Base-by-base conservation (phyloP, 176 grass and related monocot genomes). In the Triticum turgidum region DNA sequence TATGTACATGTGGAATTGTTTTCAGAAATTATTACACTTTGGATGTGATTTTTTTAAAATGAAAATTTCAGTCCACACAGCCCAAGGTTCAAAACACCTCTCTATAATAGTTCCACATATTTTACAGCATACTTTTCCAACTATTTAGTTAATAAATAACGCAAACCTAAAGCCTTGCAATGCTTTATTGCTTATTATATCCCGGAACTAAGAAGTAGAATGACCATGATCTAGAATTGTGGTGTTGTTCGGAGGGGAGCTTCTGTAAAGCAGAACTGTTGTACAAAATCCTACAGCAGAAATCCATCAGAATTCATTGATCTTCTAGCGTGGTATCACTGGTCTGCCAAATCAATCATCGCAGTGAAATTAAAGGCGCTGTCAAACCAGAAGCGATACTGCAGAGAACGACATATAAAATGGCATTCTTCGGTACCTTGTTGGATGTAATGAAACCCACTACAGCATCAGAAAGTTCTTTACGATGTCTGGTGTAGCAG, bases 401-500 rank as follows among this genome's bases (percentile, higher is more conserved):
- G 33, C 35, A 62, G 21, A 27, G 21, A 56, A 79, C 2, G 29
- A n/a, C 1, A n/a, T 12, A 44, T 13, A 58, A 56, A 22, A 32
- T 24, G 66, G 0, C 4, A 12, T 81, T 51, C 51, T 11, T 24
- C 13, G 2, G 80, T 84, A 90, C 89, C 89, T 87, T 47, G 25
- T 35, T 84, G 45, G 69, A 82, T 77, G 64, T 92, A 39, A 95
- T 76, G 64, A 78, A 91, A 70, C 89, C 91, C 42, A 92, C 65
- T 3, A 98, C 86, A 25, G 85, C 85, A 61, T 76, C 89, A 41
- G 83, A 80, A 71, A 95, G 78, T 67, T 91, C 91, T 77, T 82
- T 81, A 54, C 88, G 93, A 85, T 95, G 96, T 74, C 81, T 73
- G 67, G 89, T 92, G 80, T 95, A 93, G 86, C 86, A 89, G 88